Conservation (phyloP, 2,329 filamentous ascomycete species). For the Metarhizium brunneum region DNA sequence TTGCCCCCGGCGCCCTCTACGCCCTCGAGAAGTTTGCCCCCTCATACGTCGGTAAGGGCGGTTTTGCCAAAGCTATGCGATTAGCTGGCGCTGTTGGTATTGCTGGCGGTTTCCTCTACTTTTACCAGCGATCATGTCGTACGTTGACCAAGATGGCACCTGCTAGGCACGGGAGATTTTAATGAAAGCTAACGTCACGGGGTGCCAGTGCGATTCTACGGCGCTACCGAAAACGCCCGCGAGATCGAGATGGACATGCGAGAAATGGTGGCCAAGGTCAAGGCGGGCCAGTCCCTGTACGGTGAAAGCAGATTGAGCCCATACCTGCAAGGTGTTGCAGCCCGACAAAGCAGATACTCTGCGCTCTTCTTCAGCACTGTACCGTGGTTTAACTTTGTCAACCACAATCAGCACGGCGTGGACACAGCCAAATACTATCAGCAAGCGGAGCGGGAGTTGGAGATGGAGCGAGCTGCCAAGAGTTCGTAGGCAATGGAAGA, state of each 20-base stretch:
- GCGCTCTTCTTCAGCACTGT: conserved; percentile 75
- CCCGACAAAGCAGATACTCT: conserved; percentile 86
- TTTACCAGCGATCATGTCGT: conserved; percentile 79
- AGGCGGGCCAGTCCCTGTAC: conserved; percentile 83
- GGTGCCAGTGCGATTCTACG: conserved; percentile 79
- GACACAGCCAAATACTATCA: conserved; percentile 98
- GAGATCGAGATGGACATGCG: conserved; percentile 95
- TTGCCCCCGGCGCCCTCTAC: conserved; percentile 65
- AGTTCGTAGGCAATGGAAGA: background rate
- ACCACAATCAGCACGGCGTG: conserved; percentile 90
- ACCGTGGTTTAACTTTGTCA: conserved; percentile 98
- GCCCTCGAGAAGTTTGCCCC: conserved; percentile 78
- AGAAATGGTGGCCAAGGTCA: conserved; percentile 96
- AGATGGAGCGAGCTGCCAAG: conserved; percentile 49
- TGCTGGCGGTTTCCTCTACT: conserved; percentile 71
- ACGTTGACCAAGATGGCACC: conserved; percentile 28
- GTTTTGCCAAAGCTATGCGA: conserved; percentile 76
- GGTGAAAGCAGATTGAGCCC: conserved; percentile 69
- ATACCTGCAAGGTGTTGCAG: conserved; percentile 89
- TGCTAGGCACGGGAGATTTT: background rate
- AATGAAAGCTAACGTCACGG: background rate
- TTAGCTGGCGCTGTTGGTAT: conserved; percentile 64
- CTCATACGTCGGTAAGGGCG: conserved; percentile 73
- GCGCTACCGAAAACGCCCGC: conserved; percentile 82
- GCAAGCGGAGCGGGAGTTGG: conserved; percentile 88